Conservation (phyloP, 805 yeast species). For the Lachancea nothofagi region DNA sequence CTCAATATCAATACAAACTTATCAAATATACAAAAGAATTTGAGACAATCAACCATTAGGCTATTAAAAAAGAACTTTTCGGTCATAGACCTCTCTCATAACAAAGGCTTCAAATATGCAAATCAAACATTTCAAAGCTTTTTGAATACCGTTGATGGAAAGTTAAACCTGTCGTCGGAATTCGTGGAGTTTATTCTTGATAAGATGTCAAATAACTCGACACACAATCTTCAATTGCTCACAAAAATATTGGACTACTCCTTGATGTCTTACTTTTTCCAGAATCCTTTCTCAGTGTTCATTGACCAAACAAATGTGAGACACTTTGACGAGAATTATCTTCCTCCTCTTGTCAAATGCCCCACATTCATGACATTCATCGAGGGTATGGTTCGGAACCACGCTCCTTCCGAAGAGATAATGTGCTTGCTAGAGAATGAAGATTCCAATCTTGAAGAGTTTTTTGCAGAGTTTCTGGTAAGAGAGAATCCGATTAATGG, state of each 20-base stretch:
- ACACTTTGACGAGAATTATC: constrained; percentile 25
- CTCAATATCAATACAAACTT: constrained; percentile 32
- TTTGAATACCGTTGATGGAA: constrained; percentile 33
- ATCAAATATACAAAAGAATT: constrained; percentile 31
- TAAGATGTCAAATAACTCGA: constrained; percentile 31
- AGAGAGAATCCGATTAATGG: constrained; percentile 33
- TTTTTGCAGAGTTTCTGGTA: constrained; percentile 32
- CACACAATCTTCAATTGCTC: constrained; percentile 29
- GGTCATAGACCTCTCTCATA: constrained; percentile 30
- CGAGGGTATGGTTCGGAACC: constrained; percentile 27
- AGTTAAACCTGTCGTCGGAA: constrained; percentile 28
- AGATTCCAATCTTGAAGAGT: constrained; percentile 24
- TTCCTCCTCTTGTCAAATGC: constrained; percentile 25
- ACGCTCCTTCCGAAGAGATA: constrained; percentile 27
- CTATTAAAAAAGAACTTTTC: constrained; percentile 25
- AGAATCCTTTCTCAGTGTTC: constrained; percentile 33
- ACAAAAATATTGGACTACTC: constrained; percentile 32
- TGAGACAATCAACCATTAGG: constrained; percentile 30
- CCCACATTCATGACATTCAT: constrained; percentile 33
- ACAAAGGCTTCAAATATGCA: constrained; percentile 30
- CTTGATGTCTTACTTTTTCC: constrained; percentile 32
- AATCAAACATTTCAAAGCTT: constrained; percentile 32
- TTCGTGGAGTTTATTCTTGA: constrained; percentile 29
- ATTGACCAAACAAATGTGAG: constrained; percentile 33
- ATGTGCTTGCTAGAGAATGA: constrained; percentile 22